Base-by-base conservation (phyloP, 805 yeast genomes). In the Ogataea trehaloabstinens region DNA sequence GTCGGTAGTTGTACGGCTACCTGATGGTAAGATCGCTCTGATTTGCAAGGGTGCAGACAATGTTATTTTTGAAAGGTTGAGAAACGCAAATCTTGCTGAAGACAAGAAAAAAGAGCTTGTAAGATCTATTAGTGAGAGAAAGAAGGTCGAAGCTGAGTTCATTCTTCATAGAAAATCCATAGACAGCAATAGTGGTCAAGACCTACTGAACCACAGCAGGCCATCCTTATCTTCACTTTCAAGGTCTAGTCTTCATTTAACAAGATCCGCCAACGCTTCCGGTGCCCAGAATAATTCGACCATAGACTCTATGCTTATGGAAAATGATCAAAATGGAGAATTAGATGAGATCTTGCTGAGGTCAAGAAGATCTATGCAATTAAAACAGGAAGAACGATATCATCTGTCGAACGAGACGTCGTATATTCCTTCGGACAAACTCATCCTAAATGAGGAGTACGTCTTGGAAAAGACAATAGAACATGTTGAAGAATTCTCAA, bases 21-120 rank as follows among this genome's bases (percentile, higher is more conserved):
- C 97, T 0, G 84, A 85, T 56, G 77, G 77, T 5, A 73, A 84
- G 42, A 73, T 89, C 17, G 78, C 91, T 32, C 55, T 93, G 46
- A 67, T 93, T 30, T 88, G 96, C 63, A 93, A 93, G 63, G 99
- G 99, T 38, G 99, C 99, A 2, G 99, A 93, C 60, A 87, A 87
- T 53, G 74, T 91, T 8, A 86, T 93, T 34, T 59, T 90, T 37
- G 95, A 90, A 36, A 73, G 85, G 41, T 67, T 93, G 42, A 71
- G 69, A 40, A 68, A 81, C 46, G 49, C 74, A 0, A 75, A 73
- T 2, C 36, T 83, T 34, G 96, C 95, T 0, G 61, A 65, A 16
- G 55, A 60, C n/a, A 87, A 84, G 55, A 74, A 82, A 31, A 66
- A 63, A n/a, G 88, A 87, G 39, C 73, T 88, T 6, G 61, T 80